A percentile compares a stretch with the other conserved stretches of the same genome.
Evolutionary conservation across 2,329 filamentous ascomycete species (phyloP).

Genomic region (Chaetomium sp.): DNA sequence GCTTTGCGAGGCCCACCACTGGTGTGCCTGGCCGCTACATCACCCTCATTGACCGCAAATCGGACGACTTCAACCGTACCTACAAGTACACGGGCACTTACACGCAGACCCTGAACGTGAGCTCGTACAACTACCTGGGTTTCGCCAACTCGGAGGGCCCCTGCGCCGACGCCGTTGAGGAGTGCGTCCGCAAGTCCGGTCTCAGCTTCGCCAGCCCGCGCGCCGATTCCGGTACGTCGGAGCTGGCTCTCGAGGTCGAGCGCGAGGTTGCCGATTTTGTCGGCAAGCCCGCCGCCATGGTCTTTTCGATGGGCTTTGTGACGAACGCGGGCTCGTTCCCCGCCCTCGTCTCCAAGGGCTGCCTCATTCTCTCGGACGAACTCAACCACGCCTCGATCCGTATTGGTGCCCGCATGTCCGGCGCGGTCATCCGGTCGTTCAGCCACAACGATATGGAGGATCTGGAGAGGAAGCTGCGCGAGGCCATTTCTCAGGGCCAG

Average conservation of each 20-base stretch:
- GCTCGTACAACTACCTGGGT: conserved; percentile 98
- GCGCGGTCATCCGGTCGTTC: conserved; percentile 93
- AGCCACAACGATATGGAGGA: conserved; percentile 96
- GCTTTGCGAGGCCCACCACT: conserved; percentile 88
- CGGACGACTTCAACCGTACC: conserved; percentile 86
- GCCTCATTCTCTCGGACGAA: conserved; percentile 93
- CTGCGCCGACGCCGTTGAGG: conserved; percentile 90
- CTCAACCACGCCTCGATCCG: conserved; percentile 98
- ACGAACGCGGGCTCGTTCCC: conserved; percentile 95
- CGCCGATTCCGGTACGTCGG: conserved; percentile 81
- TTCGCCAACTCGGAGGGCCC: conserved; percentile 97
- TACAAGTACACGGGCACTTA: conserved; percentile 88
- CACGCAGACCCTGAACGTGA: conserved; percentile 97
- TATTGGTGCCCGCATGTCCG: conserved; percentile 89
- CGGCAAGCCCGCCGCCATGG: conserved; percentile 90
- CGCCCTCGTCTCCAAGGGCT: conserved; percentile 88
- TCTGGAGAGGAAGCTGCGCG: conserved; percentile 81
- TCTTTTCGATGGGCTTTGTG: conserved; percentile 98
- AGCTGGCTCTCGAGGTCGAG: conserved; percentile 87
- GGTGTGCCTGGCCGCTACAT: conserved; percentile 94
- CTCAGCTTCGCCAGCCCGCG: conserved; percentile 81
- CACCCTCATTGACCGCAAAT: conserved; percentile 86
- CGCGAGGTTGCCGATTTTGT: conserved; percentile 86
- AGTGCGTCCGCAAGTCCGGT: conserved; percentile 80
- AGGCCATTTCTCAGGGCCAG: conserved; percentile 94